A percentile compares a stretch with the other conserved stretches of the same genome.
Conservation (phyloP, 139 green algal species). For the Chlorella sorokiniana region DNA sequence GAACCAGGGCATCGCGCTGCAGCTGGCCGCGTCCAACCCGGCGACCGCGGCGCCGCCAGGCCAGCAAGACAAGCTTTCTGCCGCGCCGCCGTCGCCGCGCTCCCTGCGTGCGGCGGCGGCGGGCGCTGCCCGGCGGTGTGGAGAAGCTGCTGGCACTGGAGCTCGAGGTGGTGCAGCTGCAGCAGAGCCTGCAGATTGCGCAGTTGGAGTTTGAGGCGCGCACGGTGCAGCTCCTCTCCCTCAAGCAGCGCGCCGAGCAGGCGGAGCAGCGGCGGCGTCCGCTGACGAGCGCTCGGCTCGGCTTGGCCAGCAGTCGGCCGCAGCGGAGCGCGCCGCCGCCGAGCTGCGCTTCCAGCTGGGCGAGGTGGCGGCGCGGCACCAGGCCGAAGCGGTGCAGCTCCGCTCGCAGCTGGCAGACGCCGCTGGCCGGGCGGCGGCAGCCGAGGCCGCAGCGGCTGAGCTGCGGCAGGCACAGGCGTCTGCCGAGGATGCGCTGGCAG, state of each 20-base stretch:
- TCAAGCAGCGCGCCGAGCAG: slow-evolving; percentile 12
- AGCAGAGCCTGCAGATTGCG: slow-evolving; percentile 32
- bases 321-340: not conserved
- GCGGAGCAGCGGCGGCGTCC: slow-evolving; percentile 14
- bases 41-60: too few relatives aligned
- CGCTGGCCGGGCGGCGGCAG: not conserved
- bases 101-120: not conserved
- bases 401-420: not conserved
- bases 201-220: slow-evolving; percentile 34
- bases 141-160: slow-evolving; percentile 34
- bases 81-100: not conserved
- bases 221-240: not conserved
- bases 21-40: too few relatives aligned
- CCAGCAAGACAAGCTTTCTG: too few relatives aligned
- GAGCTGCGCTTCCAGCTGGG: slow-evolving; percentile 11
- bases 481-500: too few relatives aligned
- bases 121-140: not conserved
- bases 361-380: slow-evolving; percentile 2
- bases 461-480: too few relatives aligned
- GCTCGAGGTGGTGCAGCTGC: slow-evolving; percentile 37
- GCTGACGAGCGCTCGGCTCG: not conserved
- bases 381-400: not conserved
- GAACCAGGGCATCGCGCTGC: not conserved
- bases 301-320: not conserved
- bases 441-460: not conserved